phyloP scores from a whole-genome alignment of 495 filamentous ascomycete species.

The Sordaria brevicollis region DNA sequence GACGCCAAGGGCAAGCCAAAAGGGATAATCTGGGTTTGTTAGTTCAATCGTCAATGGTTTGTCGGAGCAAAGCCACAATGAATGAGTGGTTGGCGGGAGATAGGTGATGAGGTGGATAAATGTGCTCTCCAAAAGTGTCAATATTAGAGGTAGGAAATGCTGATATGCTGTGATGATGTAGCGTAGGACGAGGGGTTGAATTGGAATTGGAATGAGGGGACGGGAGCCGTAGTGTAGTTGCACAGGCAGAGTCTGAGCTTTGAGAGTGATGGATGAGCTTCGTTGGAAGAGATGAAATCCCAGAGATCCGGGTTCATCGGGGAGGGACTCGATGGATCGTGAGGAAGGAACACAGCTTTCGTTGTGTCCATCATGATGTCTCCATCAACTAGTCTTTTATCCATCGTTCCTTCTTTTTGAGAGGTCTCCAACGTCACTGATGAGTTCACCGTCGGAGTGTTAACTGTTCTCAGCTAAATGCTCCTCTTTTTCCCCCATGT shows the following conservation, averaged over 20 bases:
- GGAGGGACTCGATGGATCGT: too few species aligned
- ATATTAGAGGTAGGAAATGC: background rate
- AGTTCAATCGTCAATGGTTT: background rate
- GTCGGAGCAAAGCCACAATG: background rate
- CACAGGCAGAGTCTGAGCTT: background rate
- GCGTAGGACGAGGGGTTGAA: background rate
- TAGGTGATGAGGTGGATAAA: background rate
- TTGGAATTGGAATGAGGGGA: background rate
- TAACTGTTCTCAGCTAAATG: too few species aligned
- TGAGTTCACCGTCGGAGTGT: background rate
- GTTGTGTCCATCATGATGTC: background rate
- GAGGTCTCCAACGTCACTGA: background rate
- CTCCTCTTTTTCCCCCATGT: background rate
- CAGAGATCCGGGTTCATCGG: background rate
- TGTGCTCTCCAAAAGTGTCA: background rate
- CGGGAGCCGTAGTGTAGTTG: too few species aligned
- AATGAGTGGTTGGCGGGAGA: background rate
- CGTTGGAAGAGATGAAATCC: background rate
- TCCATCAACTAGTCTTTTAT: background rate
- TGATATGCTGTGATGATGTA: background rate
- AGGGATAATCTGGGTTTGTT: background rate
- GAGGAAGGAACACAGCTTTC: background rate
- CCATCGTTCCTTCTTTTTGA: background rate
- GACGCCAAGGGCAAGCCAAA: background rate
- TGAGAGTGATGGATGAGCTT: background rate